These are phyloP conservation scores for Sordariomycetes sp. DNA, from an alignment of 2,329 filamentous ascomycete genomes.

Conservation along the genomic window DNA sequence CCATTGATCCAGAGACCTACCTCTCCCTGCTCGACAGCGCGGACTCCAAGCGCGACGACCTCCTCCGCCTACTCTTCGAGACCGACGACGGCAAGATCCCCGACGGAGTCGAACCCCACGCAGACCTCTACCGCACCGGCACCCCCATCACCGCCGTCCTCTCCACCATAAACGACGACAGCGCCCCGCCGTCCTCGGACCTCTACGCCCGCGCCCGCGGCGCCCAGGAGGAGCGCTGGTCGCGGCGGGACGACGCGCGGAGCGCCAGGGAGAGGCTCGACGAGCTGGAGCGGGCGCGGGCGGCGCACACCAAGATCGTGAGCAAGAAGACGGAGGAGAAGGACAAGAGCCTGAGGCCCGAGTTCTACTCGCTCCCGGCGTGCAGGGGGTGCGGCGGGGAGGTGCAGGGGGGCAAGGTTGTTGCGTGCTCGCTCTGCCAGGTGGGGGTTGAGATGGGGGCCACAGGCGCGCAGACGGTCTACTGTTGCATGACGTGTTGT, in stretches of 20 bases:
- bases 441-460: constrained; percentile 26
- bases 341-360: constrained; percentile 17
- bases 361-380: constrained; percentile 24
- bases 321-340: constrained; percentile 25
- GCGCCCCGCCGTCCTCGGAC: constrained; percentile 14
- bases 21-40: not conserved
- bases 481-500: constrained; percentile 32
- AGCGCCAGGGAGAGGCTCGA: constrained; percentile 27
- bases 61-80: constrained; percentile 7
- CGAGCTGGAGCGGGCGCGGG: constrained; percentile 35
- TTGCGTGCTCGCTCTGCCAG: constrained; percentile 34
- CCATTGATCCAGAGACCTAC: constrained; percentile 6
- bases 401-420: constrained; percentile 22
- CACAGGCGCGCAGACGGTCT: constrained; percentile 24
- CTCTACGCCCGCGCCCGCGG: constrained; percentile 6
- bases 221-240: constrained; percentile 4
- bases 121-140: constrained; percentile 5
- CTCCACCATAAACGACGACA: constrained; percentile 18
- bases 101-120: constrained; percentile 7
- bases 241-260: constrained; percentile 16
- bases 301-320: constrained; percentile 33
- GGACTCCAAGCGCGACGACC: not conserved
- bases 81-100: not conserved
- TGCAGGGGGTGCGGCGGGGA: constrained; percentile 26
- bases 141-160: constrained; percentile 16